Percentiles rank a stretch among this genome's conserved stretches.
These are phyloP conservation scores for Populus alba DNA, from an alignment of 345 rosid species.

Conservation along the genomic window DNA sequence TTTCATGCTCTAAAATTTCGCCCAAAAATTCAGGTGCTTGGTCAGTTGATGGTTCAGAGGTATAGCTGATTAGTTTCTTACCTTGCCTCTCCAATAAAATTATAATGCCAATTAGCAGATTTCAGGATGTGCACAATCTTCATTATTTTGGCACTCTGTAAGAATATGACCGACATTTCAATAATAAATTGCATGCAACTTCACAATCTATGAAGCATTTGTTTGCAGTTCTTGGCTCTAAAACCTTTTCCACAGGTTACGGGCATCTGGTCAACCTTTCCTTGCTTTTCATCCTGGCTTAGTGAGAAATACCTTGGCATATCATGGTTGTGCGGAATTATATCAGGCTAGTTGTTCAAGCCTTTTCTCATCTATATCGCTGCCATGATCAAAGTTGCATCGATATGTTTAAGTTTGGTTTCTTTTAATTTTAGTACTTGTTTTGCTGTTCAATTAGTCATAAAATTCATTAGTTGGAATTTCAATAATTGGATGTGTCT, in stretches of 20 bases:
- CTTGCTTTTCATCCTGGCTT: conserved; percentile 90
- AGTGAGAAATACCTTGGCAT: conserved; percentile 76
- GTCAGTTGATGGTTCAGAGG: conserved; percentile 83
- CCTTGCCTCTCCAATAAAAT: neutral
- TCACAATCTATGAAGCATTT: conserved; percentile 1
- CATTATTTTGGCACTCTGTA: neutral
- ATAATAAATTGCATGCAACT: neutral
- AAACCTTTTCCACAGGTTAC: conserved; percentile 51
- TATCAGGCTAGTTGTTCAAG: conserved; percentile 62
- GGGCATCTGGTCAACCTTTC: conserved; percentile 72
- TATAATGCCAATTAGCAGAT: neutral
- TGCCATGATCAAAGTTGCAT: conserved; percentile 1
- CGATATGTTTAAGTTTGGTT: conserved; percentile 1
- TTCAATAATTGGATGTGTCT: neutral
- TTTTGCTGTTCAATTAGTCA: neutral
- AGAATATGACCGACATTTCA: neutral
- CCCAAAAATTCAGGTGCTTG: conserved; percentile 72
- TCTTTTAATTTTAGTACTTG: neutral
- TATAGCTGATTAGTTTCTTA: conserved; percentile 20
- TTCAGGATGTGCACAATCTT: neutral
- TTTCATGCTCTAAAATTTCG: conserved; percentile 97
- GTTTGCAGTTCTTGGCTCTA: conserved; percentile 14
- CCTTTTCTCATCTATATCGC: conserved; percentile 17
- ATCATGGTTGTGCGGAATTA: conserved; percentile 97
- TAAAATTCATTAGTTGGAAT: neutral